Percentiles rank a stretch among this genome's conserved stretches.
Conservation (phyloP, 495 filamentous ascomycete genomes). For the Lentithecium fluviatile region DNA sequence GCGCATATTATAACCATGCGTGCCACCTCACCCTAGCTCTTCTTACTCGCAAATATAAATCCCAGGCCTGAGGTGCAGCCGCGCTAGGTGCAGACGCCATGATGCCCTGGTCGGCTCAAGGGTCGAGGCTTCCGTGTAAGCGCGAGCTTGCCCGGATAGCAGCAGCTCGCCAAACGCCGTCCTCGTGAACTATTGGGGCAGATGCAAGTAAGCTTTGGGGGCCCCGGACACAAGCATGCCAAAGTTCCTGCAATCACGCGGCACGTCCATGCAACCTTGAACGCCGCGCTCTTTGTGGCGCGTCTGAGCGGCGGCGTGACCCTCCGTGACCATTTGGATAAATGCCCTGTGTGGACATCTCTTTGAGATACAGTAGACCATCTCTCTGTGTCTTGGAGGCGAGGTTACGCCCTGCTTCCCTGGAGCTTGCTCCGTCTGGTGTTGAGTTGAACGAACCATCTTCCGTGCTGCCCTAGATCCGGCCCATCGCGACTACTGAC, state of each 20-base stretch:
- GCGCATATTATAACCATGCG: slow-evolving; percentile 12
- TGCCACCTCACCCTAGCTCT: slow-evolving; percentile 2
- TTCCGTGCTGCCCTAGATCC: too few species aligned
- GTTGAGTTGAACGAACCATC: not conserved
- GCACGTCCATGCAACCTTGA: not conserved
- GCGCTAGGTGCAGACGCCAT: not conserved
- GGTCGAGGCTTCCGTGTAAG: slow-evolving; percentile 14
- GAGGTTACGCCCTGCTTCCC: not conserved
- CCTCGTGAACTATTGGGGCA: slow-evolving; percentile 31
- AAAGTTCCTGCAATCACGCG: slow-evolving; percentile 19
- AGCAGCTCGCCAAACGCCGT: slow-evolving; percentile 11
- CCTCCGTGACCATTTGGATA: slow-evolving; percentile 23
- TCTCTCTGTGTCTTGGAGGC: not conserved
- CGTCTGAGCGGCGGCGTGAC: not conserved
- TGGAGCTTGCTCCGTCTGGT: not conserved
- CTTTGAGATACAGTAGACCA: not conserved
- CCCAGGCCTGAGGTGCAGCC: slow-evolving; percentile 12
- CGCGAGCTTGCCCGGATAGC: not conserved
- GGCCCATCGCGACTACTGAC: not conserved
- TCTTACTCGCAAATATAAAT: slow-evolving; percentile 13
- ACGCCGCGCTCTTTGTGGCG: not conserved
- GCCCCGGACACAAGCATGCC: slow-evolving; percentile 4
- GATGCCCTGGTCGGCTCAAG: slow-evolving; percentile 1
- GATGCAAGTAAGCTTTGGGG: not conserved
- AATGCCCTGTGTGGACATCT: not conserved